Evolutionary conservation across 257 asterid species (phyloP), one percentile per base, ranked within the genome.

Genomic region (Solanum commersonii): DNA sequence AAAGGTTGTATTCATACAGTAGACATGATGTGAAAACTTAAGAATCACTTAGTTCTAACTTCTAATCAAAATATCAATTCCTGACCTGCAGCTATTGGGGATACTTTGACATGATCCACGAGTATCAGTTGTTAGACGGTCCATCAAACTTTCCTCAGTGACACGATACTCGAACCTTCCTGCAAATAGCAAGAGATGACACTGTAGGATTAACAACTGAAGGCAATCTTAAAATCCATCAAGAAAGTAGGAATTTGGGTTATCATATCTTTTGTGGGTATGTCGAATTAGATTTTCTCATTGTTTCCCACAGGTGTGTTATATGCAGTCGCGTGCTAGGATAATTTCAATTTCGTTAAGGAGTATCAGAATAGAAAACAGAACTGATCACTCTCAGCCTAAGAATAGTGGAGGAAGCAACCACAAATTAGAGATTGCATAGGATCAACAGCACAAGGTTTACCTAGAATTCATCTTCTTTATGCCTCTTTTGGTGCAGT

Each of bases 101-200:
- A 97, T 97, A 79, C 87, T 44, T 88, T 83, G 92, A 88, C 96
- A 95, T 34, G 98, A 93, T 87, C 93, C 90, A 59, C 38, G 90
- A 42, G 92, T 92, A 89, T 95, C 95, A 12, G 98, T 96, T 83
- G 93, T 91, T 8, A 95, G 90, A 38, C 98, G 98, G 88, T 95
- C 98, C 90, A 88, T 91, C 94, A 97, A 90, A 85, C 98, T 92
- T 88, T 91, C 92, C 91, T 95, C 92, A 4, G 94, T 92, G 85
- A 94, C 99, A 16, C 95, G 94, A 91, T 95, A 97, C 90, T 93
- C 93, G 1, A 88, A 60, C 84, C 88, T 92, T 67, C 99, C 99
- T 96, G 79, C 90, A 90, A 72, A 29, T 23, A 79, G 63, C 44
- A 82, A 82, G 44, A 49, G 70, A 82, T 82, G 31, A 18, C 44